A percentile compares a stretch with the other conserved stretches of the same genome.
Evolutionary conservation across 1,284 basidiomycete genomes (phyloP).

Genomic region (Moesziomyces sp.): DNA sequence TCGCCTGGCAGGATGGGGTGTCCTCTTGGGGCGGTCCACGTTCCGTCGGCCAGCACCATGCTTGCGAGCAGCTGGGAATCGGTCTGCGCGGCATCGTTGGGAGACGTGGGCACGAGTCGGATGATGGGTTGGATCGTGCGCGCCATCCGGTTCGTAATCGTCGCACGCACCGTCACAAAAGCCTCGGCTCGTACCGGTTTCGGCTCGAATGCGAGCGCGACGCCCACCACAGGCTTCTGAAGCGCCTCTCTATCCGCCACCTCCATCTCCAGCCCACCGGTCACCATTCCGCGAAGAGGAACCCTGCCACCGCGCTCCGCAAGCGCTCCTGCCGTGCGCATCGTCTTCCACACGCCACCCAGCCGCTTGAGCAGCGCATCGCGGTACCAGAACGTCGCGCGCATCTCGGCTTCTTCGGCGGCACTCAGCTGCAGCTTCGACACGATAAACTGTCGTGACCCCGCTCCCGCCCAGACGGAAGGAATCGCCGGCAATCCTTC

Average conservation of each 20-base stretch:
- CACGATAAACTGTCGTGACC: conserved; percentile 89
- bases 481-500: conserved; percentile 79
- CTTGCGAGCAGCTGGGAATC: conserved; percentile 11
- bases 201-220: conserved; percentile 5
- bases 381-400: conserved; percentile 92
- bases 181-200: conserved; percentile 12
- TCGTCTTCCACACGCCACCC: conserved; percentile 78
- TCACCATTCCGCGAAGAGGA: conserved; percentile 11
- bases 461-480: conserved; percentile 71
- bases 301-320: conserved; percentile 6
- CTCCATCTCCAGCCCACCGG: conserved; percentile 12
- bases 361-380: conserved; percentile 81
- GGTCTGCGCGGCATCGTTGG: background rate
- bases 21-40: conserved; percentile 1
- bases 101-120: conserved; percentile 31
- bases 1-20: background rate
- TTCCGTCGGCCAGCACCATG: conserved; percentile 27
- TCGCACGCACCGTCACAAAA: conserved; percentile 11
- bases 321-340: conserved; percentile 4
- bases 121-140: conserved; percentile 28
- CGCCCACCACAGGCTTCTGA: conserved; percentile 13
- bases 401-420: conserved; percentile 74
- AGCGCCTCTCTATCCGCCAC: conserved; percentile 5
- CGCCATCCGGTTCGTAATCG: conserved; percentile 14
- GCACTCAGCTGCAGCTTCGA: conserved; percentile 76